A percentile compares a stretch with the other conserved stretches of the same genome.
Conservation (phyloP, 1,284 basidiomycete species). For the Papiliotrema laurentii region DNA sequence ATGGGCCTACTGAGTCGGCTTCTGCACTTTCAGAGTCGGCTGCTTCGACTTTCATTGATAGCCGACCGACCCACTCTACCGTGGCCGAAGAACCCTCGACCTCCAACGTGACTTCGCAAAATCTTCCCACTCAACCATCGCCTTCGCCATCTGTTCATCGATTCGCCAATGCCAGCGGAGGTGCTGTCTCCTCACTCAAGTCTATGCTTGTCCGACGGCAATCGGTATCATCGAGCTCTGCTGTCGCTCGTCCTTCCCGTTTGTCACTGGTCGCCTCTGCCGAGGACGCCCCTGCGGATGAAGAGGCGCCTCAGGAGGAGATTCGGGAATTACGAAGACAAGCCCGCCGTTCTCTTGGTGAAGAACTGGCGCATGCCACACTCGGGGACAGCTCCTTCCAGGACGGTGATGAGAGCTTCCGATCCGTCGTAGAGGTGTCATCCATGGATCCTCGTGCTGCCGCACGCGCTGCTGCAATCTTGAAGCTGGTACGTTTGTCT, state of each 20-base stretch:
- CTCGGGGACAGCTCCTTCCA: neutral
- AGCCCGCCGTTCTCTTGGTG: neutral
- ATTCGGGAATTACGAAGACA: neutral
- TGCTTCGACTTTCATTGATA: too few relatives aligned
- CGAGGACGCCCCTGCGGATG: neutral
- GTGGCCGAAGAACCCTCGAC: too few relatives aligned
- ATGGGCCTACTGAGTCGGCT: too few relatives aligned
- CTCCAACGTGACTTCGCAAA: neutral
- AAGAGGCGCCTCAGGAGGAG: neutral
- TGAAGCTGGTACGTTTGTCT: constrained; percentile 62
- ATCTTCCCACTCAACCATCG: neutral
- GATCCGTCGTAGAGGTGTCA: constrained; percentile 64
- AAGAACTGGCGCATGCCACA: neutral
- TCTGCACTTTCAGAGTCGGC: too few relatives aligned
- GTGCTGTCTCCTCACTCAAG: neutral
- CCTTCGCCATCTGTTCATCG: neutral
- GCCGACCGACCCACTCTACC: too few relatives aligned
- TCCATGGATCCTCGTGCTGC: constrained; percentile 75
- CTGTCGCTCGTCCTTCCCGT: neutral
- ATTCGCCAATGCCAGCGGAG: neutral
- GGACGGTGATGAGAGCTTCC: constrained; percentile 25
- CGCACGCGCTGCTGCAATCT: constrained; percentile 80
- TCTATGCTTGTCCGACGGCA: constrained; percentile 1
- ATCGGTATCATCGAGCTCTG: neutral
- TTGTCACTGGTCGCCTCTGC: neutral